A percentile compares a stretch with the other conserved stretches of the same genome.
These are phyloP conservation scores for Zea mays DNA, from an alignment of 176 grass and related monocot species.

Conservation along the genomic window DNA sequence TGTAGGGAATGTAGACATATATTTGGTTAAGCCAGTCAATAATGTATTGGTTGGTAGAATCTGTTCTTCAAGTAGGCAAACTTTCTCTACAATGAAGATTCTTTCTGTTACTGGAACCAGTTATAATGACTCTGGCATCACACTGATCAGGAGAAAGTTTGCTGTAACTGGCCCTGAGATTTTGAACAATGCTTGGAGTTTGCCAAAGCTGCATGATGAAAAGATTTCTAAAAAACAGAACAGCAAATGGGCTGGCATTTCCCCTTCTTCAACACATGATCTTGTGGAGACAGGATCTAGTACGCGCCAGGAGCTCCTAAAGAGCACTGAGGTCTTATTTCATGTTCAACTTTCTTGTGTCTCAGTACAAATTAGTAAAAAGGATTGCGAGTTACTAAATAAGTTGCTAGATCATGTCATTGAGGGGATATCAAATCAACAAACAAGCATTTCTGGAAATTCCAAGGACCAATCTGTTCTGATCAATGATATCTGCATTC, in stretches of 20 bases:
- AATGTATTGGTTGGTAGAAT: slow-evolving; percentile 37
- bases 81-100: slow-evolving; percentile 74
- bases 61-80: slow-evolving; percentile 41
- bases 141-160: slow-evolving; percentile 60
- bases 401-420: slow-evolving; percentile 59
- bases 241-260: slow-evolving; percentile 68
- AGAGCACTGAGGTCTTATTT: slow-evolving; percentile 74
- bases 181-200: slow-evolving; percentile 67
- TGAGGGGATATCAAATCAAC: slow-evolving; percentile 53
- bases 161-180: slow-evolving; percentile 56
- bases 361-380: slow-evolving; percentile 64
- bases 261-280: slow-evolving; percentile 62
- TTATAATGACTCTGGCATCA: slow-evolving; percentile 53
- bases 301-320: slow-evolving; percentile 68
- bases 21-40: slow-evolving; percentile 62
- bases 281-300: slow-evolving; percentile 56
- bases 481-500: slow-evolving; percentile 45
- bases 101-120: slow-evolving; percentile 57
- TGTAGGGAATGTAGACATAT: slow-evolving; percentile 63
- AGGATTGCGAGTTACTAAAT: slow-evolving; percentile 62
- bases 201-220: slow-evolving; percentile 66
- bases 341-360: slow-evolving; percentile 67
- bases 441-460: slow-evolving; percentile 30
- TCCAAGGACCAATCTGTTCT: slow-evolving; percentile 30
- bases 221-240: slow-evolving; percentile 49